Conservation (phyloP, 805 yeast species). For the Millerozyma acaciae region DNA sequence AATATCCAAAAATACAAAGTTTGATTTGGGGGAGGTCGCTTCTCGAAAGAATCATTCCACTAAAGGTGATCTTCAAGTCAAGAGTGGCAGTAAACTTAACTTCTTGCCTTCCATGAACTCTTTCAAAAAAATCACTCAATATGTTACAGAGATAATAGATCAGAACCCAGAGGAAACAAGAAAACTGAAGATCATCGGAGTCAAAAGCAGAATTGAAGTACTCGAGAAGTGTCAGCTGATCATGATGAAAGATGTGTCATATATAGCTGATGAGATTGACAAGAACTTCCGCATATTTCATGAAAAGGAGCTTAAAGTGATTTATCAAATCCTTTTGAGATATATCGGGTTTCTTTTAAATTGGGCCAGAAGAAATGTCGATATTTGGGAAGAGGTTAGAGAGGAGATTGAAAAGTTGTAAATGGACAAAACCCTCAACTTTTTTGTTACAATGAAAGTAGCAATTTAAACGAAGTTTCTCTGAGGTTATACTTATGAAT, state of each 20-base stretch:
- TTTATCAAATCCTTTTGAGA: slow-evolving; percentile 48
- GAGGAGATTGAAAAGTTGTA: slow-evolving; percentile 31
- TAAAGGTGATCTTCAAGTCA: not conserved
- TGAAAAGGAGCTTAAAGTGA: slow-evolving; percentile 45
- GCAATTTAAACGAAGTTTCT: not conserved
- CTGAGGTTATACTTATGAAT: not conserved
- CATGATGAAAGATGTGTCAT: slow-evolving; percentile 39
- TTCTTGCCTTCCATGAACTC: slow-evolving; percentile 49
- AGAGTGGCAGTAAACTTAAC: not conserved
- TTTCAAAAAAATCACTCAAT: slow-evolving; percentile 46
- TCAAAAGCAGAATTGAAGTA: slow-evolving; percentile 48
- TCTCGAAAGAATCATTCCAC: slow-evolving; percentile 7
- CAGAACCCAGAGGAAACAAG: slow-evolving; percentile 64
- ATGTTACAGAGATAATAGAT: slow-evolving; percentile 55
- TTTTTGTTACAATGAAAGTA: not conserved
- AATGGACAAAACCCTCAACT: too few species aligned
- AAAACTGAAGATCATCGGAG: slow-evolving; percentile 46
- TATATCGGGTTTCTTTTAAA: slow-evolving; percentile 54
- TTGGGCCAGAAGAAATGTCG: slow-evolving; percentile 67
- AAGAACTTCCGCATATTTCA: slow-evolving; percentile 50
- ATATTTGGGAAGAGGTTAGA: slow-evolving; percentile 63
- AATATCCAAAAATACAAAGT: slow-evolving; percentile 17
- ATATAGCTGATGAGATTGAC: slow-evolving; percentile 41
- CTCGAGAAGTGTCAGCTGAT: slow-evolving; percentile 49
- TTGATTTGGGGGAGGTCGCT: slow-evolving; percentile 13